Base-by-base conservation (phyloP, 352 stramenopile genomes). In the Lagenidium giganteum region DNA sequence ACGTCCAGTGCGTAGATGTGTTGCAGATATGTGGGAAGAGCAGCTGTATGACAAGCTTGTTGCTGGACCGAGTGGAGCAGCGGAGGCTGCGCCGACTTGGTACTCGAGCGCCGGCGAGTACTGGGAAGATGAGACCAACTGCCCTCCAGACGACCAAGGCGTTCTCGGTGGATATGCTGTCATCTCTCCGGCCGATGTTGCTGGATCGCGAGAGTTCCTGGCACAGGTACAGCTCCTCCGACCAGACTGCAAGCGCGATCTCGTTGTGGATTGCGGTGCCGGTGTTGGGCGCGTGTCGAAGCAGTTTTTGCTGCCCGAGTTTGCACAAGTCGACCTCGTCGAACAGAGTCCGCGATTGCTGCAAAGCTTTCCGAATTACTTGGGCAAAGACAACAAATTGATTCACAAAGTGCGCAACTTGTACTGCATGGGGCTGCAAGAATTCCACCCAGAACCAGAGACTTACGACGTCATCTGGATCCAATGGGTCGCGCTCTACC, bases 381-480 rank as follows among this genome's bases (percentile, higher is more conserved):
- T 99, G 13, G 72, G 55, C 2, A 31, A 28, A n/a, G 39, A 45
- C 8, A 54, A 73, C 25, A 50, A 54, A 21, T 29, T 68, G 1
- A 36, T 48, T n/a, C 26, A 56, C 42, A 52, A 67, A 9, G 55
- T 93, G 17, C 54, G 86, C 24, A 87, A 89, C 46, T 79, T 87
- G 18, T 89, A 94, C 57, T 98, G 89, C 58, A 80, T 88, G 45
- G 93, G 88, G 6, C 65, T 98, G 54, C 92, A 98, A 54, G 83
- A 96, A 31, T 96, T 96, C 50, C 57, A 84, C 9, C 86, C 87
- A 3, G 27, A 42, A 11, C 22, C 61, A 23, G 55, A 49, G 6
- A 85, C 56, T 28, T 98, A 98, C 71, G 87, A 97, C 65, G 70
- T 98, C 38, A 90, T 99, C 51, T 99, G 95, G 93, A 86, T 98